These are phyloP conservation scores for Gastrodia elata DNA, from an alignment of 106 monocot genomes.

Conservation along the genomic window DNA sequence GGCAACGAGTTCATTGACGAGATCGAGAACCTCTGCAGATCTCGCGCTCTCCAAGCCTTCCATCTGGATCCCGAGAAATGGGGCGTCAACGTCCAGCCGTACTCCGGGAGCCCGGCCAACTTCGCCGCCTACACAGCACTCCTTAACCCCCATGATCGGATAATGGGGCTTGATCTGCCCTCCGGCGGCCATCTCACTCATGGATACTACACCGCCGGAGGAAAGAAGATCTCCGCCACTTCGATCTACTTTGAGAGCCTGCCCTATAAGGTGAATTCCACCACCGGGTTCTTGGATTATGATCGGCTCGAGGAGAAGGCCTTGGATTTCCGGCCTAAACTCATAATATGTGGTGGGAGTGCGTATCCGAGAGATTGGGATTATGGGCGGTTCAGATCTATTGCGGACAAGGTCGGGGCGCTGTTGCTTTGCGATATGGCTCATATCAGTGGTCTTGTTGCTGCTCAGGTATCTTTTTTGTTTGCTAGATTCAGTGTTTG, in stretches of 20 bases:
- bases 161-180: constrained; percentile 73
- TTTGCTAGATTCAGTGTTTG: neutral
- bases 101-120: constrained; percentile 66
- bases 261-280: constrained; percentile 64
- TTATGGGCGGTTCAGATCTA: constrained; percentile 33
- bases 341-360: constrained; percentile 72
- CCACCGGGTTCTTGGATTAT: constrained; percentile 58
- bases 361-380: constrained; percentile 78
- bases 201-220: constrained; percentile 58
- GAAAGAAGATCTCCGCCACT: constrained; percentile 78
- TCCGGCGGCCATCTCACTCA: constrained; percentile 65
- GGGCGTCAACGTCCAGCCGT: constrained; percentile 84
- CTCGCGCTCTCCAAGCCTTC: constrained; percentile 52
- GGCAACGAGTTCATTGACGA: constrained; percentile 66
- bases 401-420: constrained; percentile 63
- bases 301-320: constrained; percentile 81
- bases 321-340: constrained; percentile 62
- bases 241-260: constrained; percentile 80
- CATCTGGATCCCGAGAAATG: constrained; percentile 48
- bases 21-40: constrained; percentile 68
- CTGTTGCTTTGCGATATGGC: constrained; percentile 74
- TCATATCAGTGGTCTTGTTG: constrained; percentile 72
- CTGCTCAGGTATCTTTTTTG: constrained; percentile 48
- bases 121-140: constrained; percentile 69
- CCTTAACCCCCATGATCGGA: constrained; percentile 63